Evolutionary conservation across 805 yeast species (phyloP).

Genomic region (Suhomyces pyralidae): DNA sequence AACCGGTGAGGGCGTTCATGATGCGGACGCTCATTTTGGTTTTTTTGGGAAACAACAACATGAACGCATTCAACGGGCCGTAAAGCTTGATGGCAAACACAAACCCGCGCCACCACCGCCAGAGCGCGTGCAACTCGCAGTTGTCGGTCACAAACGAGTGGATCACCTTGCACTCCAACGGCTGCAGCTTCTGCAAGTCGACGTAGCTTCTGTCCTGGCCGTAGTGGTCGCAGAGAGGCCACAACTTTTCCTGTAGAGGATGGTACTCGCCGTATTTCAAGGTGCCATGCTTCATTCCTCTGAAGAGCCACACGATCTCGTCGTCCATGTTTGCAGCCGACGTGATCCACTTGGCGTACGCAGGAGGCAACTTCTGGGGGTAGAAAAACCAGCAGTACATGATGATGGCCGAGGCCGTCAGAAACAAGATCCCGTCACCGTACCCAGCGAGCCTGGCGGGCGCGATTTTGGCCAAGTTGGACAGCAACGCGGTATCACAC

Average conservation of each 20-base stretch:
- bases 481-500: conserved; percentile 29
- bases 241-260: conserved; percentile 26
- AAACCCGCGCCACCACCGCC: conserved; percentile 44
- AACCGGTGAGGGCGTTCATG: conserved; percentile 20
- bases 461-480: conserved; percentile 12
- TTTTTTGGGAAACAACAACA: conserved; percentile 24
- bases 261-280: conserved; percentile 35
- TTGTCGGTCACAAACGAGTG: conserved; percentile 37
- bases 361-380: conserved; percentile 41
- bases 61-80: conserved; percentile 36
- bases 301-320: conserved; percentile 32
- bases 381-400: conserved; percentile 39
- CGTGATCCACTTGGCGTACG: conserved; percentile 48
- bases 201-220: conserved; percentile 34
- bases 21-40: conserved; percentile 13
- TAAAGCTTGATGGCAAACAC: conserved; percentile 38
- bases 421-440: conserved; percentile 31
- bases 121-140: conserved; percentile 48
- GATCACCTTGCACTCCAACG: conserved; percentile 39
- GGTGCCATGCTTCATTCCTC: conserved; percentile 26
- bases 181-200: conserved; percentile 22
- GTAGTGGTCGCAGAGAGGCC: conserved; percentile 27
- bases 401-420: conserved; percentile 27
- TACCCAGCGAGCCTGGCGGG: conserved; percentile 8
- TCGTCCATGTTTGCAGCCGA: conserved; percentile 47